These are phyloP conservation scores for Lunasporangiospora selenospora DNA, from an alignment of 192 early-diverging fungal species.

Conservation along the genomic window DNA sequence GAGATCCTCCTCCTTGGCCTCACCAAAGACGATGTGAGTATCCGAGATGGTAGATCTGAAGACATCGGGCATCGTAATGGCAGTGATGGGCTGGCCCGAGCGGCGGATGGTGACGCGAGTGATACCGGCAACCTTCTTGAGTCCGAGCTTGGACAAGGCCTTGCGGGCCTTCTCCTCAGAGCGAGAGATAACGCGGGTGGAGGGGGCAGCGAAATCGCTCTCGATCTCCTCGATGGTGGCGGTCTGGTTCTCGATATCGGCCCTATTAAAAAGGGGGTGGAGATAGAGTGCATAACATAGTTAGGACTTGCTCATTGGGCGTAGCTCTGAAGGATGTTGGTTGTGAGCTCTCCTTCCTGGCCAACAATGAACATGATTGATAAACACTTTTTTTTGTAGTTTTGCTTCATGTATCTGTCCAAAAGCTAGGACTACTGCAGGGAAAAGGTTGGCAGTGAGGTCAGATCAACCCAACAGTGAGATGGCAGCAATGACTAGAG, in stretches of 20 bases:
- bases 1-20: slow-evolving; percentile 88
- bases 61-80: slow-evolving; percentile 91
- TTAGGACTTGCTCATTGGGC: too few relatives aligned
- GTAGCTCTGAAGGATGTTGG: too few relatives aligned
- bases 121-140: slow-evolving; percentile 86
- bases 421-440: too few relatives aligned
- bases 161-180: slow-evolving; percentile 98
- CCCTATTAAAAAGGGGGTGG: too few relatives aligned
- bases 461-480: too few relatives aligned
- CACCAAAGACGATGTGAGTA: slow-evolving; percentile 97
- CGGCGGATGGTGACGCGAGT: slow-evolving; percentile 90
- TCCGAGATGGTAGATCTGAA: slow-evolving; percentile 90
- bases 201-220: slow-evolving; percentile 22
- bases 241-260: slow-evolving; percentile 51
- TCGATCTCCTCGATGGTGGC: slow-evolving; percentile 50
- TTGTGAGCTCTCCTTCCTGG: too few relatives aligned
- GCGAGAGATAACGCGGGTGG: slow-evolving; percentile 67
- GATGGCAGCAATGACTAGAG: too few relatives aligned
- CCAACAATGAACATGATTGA: too few relatives aligned
- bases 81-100: slow-evolving; percentile 73
- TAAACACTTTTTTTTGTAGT: too few relatives aligned
- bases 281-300: too few relatives aligned
- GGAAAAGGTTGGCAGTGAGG: too few relatives aligned
- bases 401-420: too few relatives aligned
- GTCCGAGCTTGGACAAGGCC: slow-evolving; percentile 90